Conservation (phyloP, 371 early-diverging fungal genomes). For the Conidiobolus incongruus region DNA sequence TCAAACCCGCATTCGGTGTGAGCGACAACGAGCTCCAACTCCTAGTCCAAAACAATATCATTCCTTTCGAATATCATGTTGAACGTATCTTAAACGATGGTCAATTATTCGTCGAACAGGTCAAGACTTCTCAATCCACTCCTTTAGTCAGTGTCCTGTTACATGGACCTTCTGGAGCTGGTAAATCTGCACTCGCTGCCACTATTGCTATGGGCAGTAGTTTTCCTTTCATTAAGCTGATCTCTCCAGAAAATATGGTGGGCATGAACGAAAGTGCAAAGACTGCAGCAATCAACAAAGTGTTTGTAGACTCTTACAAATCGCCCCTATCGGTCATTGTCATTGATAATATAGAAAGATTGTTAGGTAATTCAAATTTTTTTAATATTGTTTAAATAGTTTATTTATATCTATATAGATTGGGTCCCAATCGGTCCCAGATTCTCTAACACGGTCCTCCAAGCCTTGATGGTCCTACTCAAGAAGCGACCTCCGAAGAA, state of each 20-base stretch:
- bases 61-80: constrained; percentile 47
- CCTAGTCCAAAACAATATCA: constrained; percentile 67
- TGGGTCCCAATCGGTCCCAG: constrained; percentile 97
- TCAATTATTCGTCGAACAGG: constrained; percentile 67
- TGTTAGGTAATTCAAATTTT: constrained; percentile 32
- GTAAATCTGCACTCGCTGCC: constrained; percentile 97
- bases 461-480: constrained; percentile 79
- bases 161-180: constrained; percentile 82
- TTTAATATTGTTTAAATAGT: not conserved
- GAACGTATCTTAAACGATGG: constrained; percentile 60
- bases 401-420: constrained; percentile 23
- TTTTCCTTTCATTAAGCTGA: constrained; percentile 97
- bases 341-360: constrained; percentile 90
- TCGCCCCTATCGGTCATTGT: constrained; percentile 91
- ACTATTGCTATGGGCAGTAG: constrained; percentile 82
- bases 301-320: constrained; percentile 95
- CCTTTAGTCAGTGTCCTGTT: constrained; percentile 74
- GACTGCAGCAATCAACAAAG: constrained; percentile 78
- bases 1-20: constrained; percentile 94
- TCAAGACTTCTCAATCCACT: constrained; percentile 50
- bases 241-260: constrained; percentile 94
- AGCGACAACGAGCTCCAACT: constrained; percentile 77
- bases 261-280: constrained; percentile 89
- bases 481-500: constrained; percentile 81
- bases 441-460: constrained; percentile 91